phyloP scores from a whole-genome alignment of 2,329 filamentous ascomycete species.

The Ophiosphaerella herpotricha region DNA sequence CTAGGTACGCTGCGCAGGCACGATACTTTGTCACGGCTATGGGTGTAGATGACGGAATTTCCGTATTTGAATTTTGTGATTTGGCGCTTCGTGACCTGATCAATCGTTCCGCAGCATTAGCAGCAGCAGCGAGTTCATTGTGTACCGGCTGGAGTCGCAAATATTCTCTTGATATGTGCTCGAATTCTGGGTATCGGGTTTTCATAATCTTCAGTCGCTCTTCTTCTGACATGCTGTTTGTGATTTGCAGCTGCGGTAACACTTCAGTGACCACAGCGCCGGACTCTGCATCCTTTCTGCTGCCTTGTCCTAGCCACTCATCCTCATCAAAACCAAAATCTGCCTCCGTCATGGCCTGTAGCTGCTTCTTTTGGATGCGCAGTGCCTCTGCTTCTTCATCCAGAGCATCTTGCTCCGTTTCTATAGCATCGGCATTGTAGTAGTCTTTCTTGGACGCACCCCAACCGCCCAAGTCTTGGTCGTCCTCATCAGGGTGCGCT shows the following conservation, averaged over 20 bases:
- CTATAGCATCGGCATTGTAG: constrained; percentile 82
- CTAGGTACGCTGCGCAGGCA: constrained; percentile 83
- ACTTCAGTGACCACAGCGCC: constrained; percentile 77
- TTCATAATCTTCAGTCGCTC: constrained; percentile 78
- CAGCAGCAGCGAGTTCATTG: constrained; percentile 63
- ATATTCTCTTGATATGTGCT: constrained; percentile 81
- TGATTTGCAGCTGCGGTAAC: constrained; percentile 81
- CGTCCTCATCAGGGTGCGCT: constrained; percentile 57
- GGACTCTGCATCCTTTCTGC: constrained; percentile 51
- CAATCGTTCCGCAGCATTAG: constrained; percentile 59
- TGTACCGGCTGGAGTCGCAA: constrained; percentile 67
- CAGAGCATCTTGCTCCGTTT: constrained; percentile 74
- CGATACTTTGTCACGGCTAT: constrained; percentile 68
- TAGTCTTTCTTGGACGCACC: constrained; percentile 87
- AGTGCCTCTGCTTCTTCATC: constrained; percentile 92
- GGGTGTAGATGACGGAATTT: constrained; percentile 23
- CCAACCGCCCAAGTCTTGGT: constrained; percentile 73
- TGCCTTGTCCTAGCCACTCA: constrained; percentile 71
- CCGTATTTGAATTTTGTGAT: constrained; percentile 17
- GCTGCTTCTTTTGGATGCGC: constrained; percentile 85
- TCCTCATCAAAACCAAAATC: constrained; percentile 93
- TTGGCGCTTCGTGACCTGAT: constrained; percentile 34
- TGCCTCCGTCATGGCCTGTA: constrained; percentile 84
- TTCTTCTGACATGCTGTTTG: constrained; percentile 74
- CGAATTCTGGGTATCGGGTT: constrained; percentile 88